Conservation (phyloP, 108 stramenopile species). For the Aurantiochytrium sp. region DNA sequence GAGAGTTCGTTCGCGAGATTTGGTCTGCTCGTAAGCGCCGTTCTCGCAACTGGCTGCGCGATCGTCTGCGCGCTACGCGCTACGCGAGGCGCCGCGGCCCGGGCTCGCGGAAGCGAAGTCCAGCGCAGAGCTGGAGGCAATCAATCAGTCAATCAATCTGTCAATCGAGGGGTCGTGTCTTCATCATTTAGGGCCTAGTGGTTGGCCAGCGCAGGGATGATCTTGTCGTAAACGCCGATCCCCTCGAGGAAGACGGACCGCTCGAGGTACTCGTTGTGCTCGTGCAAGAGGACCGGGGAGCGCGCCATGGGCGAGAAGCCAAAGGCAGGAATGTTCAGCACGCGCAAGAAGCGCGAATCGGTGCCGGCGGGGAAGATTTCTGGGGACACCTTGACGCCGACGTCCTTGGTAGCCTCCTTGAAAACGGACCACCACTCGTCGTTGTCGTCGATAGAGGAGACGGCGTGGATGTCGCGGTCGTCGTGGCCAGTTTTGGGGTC, state of each 20-base stretch:
- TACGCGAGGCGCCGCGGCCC: no score
- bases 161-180: no score
- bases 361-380: constrained; percentile 95
- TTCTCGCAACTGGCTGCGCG: no score
- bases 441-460: constrained; percentile 65
- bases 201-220: constrained; percentile 62
- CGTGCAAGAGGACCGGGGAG: constrained; percentile 86
- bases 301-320: constrained; percentile 90
- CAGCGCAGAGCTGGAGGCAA: no score
- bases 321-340: constrained; percentile 77
- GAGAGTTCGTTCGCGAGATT: no score
- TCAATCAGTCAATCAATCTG: no score
- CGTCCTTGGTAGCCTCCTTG: constrained; percentile 54
- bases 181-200: no score
- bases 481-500: constrained; percentile 41
- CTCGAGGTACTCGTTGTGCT: constrained; percentile 88
- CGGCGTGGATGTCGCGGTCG: constrained; percentile 53
- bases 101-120: no score
- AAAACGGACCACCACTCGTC: constrained; percentile 92
- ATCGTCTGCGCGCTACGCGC: no score
- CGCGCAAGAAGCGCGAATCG: constrained; percentile 82
- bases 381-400: constrained; percentile 66
- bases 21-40: no score
- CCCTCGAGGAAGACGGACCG: constrained; percentile 81
- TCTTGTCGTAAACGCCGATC: constrained; percentile 73